Evolutionary conservation across 345 rosid species (phyloP).

Genomic region (Eucalyptus coolabah): DNA sequence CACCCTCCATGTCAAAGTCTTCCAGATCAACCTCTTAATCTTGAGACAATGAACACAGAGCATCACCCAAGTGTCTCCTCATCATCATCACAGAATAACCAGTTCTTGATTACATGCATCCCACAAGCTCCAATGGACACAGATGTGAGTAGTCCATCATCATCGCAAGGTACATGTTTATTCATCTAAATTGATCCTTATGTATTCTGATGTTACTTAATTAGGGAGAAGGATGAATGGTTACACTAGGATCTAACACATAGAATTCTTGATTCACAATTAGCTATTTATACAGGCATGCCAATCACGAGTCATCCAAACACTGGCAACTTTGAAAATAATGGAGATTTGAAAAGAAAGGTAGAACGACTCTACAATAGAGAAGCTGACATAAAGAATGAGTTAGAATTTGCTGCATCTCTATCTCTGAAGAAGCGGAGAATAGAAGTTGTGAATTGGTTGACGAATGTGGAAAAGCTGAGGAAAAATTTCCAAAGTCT

Average conservation of each 20-base stretch:
- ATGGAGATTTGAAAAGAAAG: not conserved
- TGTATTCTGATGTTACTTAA: not conserved
- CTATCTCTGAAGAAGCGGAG: not conserved
- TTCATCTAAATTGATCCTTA: not conserved
- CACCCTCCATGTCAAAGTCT: not conserved
- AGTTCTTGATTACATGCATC: not conserved
- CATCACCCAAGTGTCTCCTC: not conserved
- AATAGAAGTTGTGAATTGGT: not conserved
- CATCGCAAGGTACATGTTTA: not conserved
- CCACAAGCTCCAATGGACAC: not conserved
- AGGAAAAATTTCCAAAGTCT: not conserved
- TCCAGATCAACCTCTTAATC: not conserved
- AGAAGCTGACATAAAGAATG: not conserved
- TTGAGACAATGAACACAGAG: not conserved
- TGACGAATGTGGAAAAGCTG: not conserved
- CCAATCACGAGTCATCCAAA: not conserved
- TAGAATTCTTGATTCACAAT: not conserved
- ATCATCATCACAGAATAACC: not conserved
- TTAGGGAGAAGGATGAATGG: not conserved
- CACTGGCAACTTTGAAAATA: not conserved
- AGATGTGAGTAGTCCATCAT: not conserved
- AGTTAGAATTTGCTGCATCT: not conserved
- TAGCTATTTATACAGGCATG: not conserved
- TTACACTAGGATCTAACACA: not conserved
- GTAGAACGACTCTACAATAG: not conserved